Base-by-base conservation (phyloP, 2,329 filamentous ascomycete species). In the Lachnellula suecica region DNA sequence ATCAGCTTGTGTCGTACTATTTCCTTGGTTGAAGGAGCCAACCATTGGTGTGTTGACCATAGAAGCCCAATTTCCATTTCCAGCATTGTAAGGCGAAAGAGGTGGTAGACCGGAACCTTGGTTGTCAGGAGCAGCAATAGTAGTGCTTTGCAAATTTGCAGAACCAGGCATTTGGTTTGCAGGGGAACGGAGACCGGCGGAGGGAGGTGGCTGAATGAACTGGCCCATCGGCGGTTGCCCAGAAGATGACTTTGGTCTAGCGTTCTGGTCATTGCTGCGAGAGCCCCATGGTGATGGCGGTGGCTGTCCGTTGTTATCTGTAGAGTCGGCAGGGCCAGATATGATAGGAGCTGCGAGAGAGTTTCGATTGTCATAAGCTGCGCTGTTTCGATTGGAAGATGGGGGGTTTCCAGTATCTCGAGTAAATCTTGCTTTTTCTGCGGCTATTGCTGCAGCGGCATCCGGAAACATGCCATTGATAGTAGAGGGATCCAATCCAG, bases 381-480 rank as follows among this genome's bases (percentile, higher is more conserved):
- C 79, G 70, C 93, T 97, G 74, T 97, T 97, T 54, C 94, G 85
- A 76, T 96, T 96, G 20, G 94, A 97, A 1, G 89, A 84, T 3
- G 92, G 91, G 20, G 87, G 86, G 59, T 92, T 91, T 54, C 93
- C 94, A 4, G 92, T 96, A 69, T 96, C 89, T 70, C 97, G 92
- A 17, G 92, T 95, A 68, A 95, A 97, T 70, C 97, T 95, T 53
- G 92, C 93, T 76, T 97, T 97, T 72, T 99, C 93, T 56, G 94
- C 96, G 23, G 93, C 93, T 70, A 99, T 97, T n/a, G 94, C 94
- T 38, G 93, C 93, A 13, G 94, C 94, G 41, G 94, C 94, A 75
- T 99, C 94, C 6, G 94, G 94, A 71, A 99, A 99, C 94, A 99
- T 97, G 65, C 91, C 91, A 72, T 96, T 96, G 72, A 99, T 97